A percentile compares a stretch with the other conserved stretches of the same genome.
Evolutionary conservation across 768 basidiomycete genomes (phyloP).

Genomic region (Phylloporus rhodoxanthus): DNA sequence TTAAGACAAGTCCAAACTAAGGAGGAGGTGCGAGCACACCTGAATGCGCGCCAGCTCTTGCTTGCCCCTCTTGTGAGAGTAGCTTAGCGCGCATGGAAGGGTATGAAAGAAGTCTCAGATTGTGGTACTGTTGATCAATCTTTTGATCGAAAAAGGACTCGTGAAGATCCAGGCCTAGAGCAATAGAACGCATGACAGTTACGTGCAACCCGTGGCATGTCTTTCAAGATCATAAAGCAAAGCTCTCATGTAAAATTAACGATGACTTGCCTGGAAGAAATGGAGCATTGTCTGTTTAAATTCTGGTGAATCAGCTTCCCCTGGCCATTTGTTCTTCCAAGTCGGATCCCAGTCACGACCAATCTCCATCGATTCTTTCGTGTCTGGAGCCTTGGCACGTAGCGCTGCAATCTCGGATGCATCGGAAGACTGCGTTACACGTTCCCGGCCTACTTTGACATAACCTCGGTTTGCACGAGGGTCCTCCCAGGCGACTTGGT

Average conservation of each 20-base stretch:
- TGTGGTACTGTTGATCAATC: constrained; percentile 74
- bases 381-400: constrained; percentile 72
- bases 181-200: constrained; percentile 79
- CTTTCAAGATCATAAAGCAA: constrained; percentile 30
- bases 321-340: constrained; percentile 81
- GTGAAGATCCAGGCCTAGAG: constrained; percentile 67
- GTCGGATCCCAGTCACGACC: constrained; percentile 74
- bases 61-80: constrained; percentile 59
- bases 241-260: neutral
- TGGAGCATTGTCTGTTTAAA: constrained; percentile 71
- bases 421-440: constrained; percentile 69
- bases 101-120: constrained; percentile 75
- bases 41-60: constrained; percentile 79
- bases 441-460: constrained; percentile 74
- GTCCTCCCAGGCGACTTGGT: constrained; percentile 72
- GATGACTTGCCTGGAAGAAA: constrained; percentile 57
- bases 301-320: constrained; percentile 50
- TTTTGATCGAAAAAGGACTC: constrained; percentile 72
- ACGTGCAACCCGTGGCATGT: constrained; percentile 73
- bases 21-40: constrained; percentile 32
- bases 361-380: constrained; percentile 85
- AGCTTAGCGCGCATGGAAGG: constrained; percentile 62
- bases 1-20: neutral
- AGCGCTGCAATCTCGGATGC: constrained; percentile 66
- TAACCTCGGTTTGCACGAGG: constrained; percentile 84